Evolutionary conservation across 768 basidiomycete species (phyloP).

Genomic region (Crassisporium funariophilum): DNA sequence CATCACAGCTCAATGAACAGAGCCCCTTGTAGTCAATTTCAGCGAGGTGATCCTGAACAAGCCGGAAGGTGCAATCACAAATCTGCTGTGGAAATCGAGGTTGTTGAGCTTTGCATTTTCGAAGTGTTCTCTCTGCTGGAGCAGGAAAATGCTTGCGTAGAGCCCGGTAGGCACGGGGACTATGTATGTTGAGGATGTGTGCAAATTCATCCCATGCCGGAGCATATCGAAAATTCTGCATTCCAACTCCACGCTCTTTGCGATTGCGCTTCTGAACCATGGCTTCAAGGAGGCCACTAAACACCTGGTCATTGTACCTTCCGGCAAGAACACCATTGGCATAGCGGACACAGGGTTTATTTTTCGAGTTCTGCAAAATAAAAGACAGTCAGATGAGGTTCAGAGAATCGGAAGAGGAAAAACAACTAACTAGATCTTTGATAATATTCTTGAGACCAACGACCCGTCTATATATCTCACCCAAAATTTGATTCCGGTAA

Average conservation of each 20-base stretch:
- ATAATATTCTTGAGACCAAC: too few species aligned
- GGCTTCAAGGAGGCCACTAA: conserved; percentile 3
- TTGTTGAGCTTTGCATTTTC: conserved; percentile 1
- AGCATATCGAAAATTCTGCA: too few species aligned
- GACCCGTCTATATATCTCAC: too few species aligned
- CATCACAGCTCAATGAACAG: conserved; percentile 4
- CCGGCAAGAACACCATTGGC: conserved; percentile 9
- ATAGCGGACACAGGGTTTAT: conserved; percentile 6
- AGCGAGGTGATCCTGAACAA: background rate
- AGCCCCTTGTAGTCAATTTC: background rate
- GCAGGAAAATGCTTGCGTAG: background rate
- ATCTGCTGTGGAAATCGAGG: conserved; percentile 19
- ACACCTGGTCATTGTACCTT: conserved; percentile 6
- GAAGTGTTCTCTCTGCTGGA: too few species aligned
- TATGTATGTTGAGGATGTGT: background rate
- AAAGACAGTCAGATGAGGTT: background rate
- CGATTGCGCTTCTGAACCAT: too few species aligned
- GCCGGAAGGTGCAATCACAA: background rate
- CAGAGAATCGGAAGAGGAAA: background rate
- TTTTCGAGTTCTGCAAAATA: background rate
- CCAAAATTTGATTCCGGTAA: too few species aligned
- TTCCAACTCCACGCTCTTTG: too few species aligned
- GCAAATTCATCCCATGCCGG: too few species aligned
- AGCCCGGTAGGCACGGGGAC: background rate
- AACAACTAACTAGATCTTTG: background rate